Base-by-base conservation (phyloP, 2,329 filamentous ascomycete genomes). In the Paraphoma sp. region DNA sequence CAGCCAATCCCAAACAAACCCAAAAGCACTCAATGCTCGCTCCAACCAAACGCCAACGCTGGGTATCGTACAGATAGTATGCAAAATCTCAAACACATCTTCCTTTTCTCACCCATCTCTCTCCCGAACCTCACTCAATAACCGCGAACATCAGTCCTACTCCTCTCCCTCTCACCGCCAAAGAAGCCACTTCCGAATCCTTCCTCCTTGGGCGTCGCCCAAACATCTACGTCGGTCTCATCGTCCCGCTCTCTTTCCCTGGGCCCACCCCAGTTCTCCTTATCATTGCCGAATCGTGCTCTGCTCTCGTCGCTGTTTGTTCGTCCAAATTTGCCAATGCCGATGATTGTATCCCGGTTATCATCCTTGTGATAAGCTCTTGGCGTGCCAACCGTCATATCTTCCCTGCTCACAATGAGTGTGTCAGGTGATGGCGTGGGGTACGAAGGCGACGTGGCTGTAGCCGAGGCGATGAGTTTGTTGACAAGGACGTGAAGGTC, bases 171-270 rank as follows among this genome's bases (percentile, higher is more conserved):
- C 16, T 40, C 43, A 12, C 9, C 31, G 3, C 54, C 46, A 28
- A 73, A 70, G 28, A 73, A 73, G 0, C 64, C 71, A 55, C 63
- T 68, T 0, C 54, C 45, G 18, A 62, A 65, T 10, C 52, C 64
- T 57, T 70, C 53, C 76, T 84, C 61, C 74, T 70, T 74, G 1
- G 74, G 74, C 56, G 74, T 76, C 5, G 69, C 70, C 71, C 71
- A 76, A 2, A 63, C 65, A 18, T 76, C 74, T 12, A 12, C 40
- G 28, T 51, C 48, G 16, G 54, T 58, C 43, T 44, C 51, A 6
- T 51, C 45, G 10, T 59, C 64, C 17, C 47, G 40, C 4, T 47
- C 18, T 28, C 57, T 53, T 17, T 57, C 57, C 12, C 18, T 46
- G 31, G 42, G 42, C 8, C 23, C 29, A 31, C 40, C 7, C 23